phyloP scores from a whole-genome alignment of 345 rosid genomes.

The Viola odorata region DNA sequence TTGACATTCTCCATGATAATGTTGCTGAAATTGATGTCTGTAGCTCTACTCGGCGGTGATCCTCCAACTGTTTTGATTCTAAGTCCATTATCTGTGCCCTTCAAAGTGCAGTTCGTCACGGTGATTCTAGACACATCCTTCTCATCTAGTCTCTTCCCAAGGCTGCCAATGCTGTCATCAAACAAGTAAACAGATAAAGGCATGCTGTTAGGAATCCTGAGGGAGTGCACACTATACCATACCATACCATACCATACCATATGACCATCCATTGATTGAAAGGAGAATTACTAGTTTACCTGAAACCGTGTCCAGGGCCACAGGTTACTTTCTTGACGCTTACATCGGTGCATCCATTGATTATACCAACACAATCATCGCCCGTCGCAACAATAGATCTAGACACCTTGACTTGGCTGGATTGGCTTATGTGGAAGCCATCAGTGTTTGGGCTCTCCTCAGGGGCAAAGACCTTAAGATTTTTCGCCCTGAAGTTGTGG shows the following conservation, averaged over 20 bases:
- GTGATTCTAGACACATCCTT: constrained; percentile 43
- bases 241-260: too few species aligned
- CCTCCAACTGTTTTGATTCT: constrained; percentile 69
- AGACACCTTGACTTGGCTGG: constrained; percentile 38
- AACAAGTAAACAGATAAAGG: neutral
- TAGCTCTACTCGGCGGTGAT: constrained; percentile 41
- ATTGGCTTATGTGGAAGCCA: constrained; percentile 65
- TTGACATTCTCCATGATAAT: constrained; percentile 46
- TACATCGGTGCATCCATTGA: constrained; percentile 49
- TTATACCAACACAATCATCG: constrained; percentile 65
- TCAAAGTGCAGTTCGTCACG: constrained; percentile 46
- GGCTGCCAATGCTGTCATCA: constrained; percentile 57
- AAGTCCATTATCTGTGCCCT: constrained; percentile 49
- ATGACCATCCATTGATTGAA: neutral
- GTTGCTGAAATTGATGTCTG: constrained; percentile 36
- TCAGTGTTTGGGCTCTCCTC: constrained; percentile 58
- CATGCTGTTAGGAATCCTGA: neutral
- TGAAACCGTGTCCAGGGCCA: constrained; percentile 81
- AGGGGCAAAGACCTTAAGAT: constrained; percentile 36
- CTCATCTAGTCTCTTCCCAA: constrained; percentile 55
- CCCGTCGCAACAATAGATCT: constrained; percentile 45
- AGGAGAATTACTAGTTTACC: constrained; percentile 21
- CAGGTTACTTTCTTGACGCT: constrained; percentile 42
- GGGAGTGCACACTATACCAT: too few species aligned
- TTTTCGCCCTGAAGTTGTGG: constrained; percentile 25